A percentile compares a stretch with the other conserved stretches of the same genome.
phyloP scores from a whole-genome alignment of 805 yeast genomes.

The Candida coquimbonensis region DNA sequence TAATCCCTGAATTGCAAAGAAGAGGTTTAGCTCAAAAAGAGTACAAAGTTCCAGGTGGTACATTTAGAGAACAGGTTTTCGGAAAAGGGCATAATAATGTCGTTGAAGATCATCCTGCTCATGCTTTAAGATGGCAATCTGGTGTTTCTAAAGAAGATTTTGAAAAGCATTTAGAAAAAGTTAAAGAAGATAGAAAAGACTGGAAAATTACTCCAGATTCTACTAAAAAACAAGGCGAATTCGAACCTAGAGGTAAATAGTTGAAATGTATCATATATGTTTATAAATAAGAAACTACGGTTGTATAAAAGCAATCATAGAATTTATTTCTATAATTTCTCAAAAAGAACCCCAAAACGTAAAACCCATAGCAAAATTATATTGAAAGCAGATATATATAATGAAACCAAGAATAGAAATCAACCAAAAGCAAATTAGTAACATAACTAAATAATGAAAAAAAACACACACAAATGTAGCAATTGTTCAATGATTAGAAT shows the following conservation, averaged over 20 bases:
- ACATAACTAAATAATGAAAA: no score
- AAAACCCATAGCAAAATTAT: no score
- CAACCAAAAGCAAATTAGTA: no score
- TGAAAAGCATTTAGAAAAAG: constrained; percentile 16
- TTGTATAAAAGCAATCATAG: no score
- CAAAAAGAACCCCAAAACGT: no score
- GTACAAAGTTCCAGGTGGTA: constrained; percentile 22
- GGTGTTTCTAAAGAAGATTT: constrained; percentile 26
- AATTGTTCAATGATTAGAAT: background rate
- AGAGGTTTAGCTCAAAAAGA: constrained; percentile 31
- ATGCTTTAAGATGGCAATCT: constrained; percentile 19
- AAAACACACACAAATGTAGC: no score
- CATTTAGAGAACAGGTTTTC: constrained; percentile 30
- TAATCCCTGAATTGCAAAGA: constrained; percentile 31
- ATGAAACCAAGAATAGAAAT: no score
- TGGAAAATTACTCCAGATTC: constrained; percentile 10
- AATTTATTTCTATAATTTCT: no score
- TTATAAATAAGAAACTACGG: no score
- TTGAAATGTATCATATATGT: background rate
- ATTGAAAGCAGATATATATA: no score
- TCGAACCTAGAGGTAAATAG: background rate
- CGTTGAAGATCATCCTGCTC: constrained; percentile 19
- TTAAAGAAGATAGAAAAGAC: constrained; percentile 8
- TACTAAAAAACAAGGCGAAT: background rate
- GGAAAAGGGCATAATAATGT: constrained; percentile 17